Evolutionary conservation across 2,329 filamentous ascomycete species (phyloP), one percentile per base, ranked within the genome.

Genomic region (Neofusicoccum sp.): DNA sequence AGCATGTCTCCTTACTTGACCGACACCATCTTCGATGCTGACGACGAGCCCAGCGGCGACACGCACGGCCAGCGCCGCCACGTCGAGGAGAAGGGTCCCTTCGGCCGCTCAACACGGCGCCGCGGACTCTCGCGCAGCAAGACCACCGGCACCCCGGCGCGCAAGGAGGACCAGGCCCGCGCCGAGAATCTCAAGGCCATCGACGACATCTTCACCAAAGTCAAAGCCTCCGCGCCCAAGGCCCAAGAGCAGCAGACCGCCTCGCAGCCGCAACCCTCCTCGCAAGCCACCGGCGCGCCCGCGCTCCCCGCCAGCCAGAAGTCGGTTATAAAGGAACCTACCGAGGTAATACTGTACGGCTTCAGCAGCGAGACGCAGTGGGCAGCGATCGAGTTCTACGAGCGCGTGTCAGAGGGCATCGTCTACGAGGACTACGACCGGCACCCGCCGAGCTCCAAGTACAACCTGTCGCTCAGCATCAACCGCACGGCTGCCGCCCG

Each of bases 381-480:
- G 83, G 91, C 93, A 30, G 92, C 92, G 34, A 88, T 98, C 67
- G 87, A 89, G 66, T 90, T 91, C 76, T 98, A 89, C 77, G 93
- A 97, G 78, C 85, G 88, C 63, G 86, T 96, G 43, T 93, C 90
- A 6, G 76, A 78, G 33, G 93, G 93, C 28, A 79, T 86, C 64
- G 91, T 97, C 71, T 93, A 93, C 75, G 93, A 98, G 77, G 93
- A 97, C 76, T 98, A 98, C 75, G 86, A 92, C 7, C 87, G 93
- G 64, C 87, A 90, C 65, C 89, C 93, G n/a, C 89, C 90, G 2
- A 81, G 86, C 60, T 83, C 87, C 64, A 84, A 89, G 61, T 93
- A 89, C 78, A 89, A 78, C n/a, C 77, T 90, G 70, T 84, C 87
- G 1, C 86, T 93, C 66, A 84, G 90, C 63, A 84, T 89, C 64